Percentiles rank a stretch among this genome's conserved stretches.
Conservation (phyloP, 1,139 yeast species). For the Saccharomycopsis hybrid region DNA sequence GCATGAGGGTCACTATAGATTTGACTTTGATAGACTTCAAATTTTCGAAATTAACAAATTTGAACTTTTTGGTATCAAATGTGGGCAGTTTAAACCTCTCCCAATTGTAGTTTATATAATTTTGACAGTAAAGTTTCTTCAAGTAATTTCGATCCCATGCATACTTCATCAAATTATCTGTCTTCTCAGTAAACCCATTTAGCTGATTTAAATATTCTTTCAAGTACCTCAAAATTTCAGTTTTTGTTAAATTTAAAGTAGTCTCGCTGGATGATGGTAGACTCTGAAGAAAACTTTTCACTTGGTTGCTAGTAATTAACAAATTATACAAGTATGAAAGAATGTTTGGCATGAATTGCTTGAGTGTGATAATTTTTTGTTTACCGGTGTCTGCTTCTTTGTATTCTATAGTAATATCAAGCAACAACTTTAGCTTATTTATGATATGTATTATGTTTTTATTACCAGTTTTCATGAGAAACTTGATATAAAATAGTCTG, state of each 20-base stretch:
- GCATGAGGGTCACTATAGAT: background rate
- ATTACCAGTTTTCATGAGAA: background rate
- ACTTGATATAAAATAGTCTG: background rate
- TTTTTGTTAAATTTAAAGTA: background rate
- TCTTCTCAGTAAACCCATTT: background rate
- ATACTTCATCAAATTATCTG: conserved; percentile 4
- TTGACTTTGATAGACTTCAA: background rate
- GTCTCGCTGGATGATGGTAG: background rate
- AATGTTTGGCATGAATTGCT: conserved; percentile 3
- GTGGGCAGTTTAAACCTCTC: background rate
- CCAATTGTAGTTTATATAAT: conserved; percentile 1
- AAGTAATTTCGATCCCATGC: conserved; percentile 6
- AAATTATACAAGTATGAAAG: conserved; percentile 7
- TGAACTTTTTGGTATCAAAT: background rate
- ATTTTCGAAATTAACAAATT: background rate
- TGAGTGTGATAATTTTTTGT: background rate
- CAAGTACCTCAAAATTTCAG: background rate
- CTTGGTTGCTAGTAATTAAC: conserved; percentile 1
- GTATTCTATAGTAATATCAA: background rate
- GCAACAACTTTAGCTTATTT: conserved; percentile 4
- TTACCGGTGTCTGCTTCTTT: background rate
- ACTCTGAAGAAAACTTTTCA: background rate
- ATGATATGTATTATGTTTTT: background rate
- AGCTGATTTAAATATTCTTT: background rate
- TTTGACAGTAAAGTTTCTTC: conserved; percentile 1